These are phyloP conservation scores for Chrysochromulina tobinii DNA, from an alignment of 78 protist species.

Conservation along the genomic window DNA sequence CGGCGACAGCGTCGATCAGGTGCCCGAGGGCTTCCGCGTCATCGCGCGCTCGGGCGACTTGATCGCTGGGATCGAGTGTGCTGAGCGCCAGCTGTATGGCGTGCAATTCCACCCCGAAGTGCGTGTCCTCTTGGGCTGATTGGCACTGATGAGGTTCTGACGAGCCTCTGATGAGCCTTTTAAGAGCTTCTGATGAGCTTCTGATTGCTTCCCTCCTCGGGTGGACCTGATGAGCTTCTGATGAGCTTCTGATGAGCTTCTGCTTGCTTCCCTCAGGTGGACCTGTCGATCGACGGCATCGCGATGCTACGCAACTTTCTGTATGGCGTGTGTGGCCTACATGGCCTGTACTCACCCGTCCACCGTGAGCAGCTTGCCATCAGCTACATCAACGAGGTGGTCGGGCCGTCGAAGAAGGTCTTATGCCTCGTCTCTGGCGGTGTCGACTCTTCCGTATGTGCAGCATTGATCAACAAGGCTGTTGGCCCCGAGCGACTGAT, in stretches of 20 bases:
- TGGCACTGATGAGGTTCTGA: too few relatives aligned
- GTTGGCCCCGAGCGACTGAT: slow-evolving; percentile 73
- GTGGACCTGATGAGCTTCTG: slow-evolving; percentile 67
- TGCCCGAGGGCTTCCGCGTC: slow-evolving; percentile 71
- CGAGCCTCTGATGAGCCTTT: too few relatives aligned
- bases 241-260: too few relatives aligned
- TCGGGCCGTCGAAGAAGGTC: slow-evolving; percentile 51
- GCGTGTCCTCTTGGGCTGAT: too few relatives aligned
- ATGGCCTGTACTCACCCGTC: slow-evolving; percentile 64
- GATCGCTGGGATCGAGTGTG: slow-evolving; percentile 56
- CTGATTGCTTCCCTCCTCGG: too few relatives aligned
- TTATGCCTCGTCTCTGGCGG: slow-evolving; percentile 92
- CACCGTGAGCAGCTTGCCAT: slow-evolving; percentile 69
- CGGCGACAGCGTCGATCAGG: slow-evolving; percentile 83
- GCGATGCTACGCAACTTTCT: slow-evolving; percentile 82
- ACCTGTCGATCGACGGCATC: slow-evolving; percentile 76
- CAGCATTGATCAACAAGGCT: slow-evolving; percentile 88
- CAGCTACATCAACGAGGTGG: slow-evolving; percentile 51
- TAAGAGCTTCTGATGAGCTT: too few relatives aligned
- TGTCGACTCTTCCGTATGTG: slow-evolving; percentile 93
- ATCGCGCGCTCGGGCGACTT: slow-evolving; percentile 49
- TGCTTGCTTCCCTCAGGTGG: slow-evolving; percentile 48
- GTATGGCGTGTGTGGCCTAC: slow-evolving; percentile 47
- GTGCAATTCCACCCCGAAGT: slow-evolving; percentile 93
- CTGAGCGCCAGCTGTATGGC: not conserved